Evolutionary conservation across 345 rosid species (phyloP).

Genomic region (Gossypium ekmanianum): DNA sequence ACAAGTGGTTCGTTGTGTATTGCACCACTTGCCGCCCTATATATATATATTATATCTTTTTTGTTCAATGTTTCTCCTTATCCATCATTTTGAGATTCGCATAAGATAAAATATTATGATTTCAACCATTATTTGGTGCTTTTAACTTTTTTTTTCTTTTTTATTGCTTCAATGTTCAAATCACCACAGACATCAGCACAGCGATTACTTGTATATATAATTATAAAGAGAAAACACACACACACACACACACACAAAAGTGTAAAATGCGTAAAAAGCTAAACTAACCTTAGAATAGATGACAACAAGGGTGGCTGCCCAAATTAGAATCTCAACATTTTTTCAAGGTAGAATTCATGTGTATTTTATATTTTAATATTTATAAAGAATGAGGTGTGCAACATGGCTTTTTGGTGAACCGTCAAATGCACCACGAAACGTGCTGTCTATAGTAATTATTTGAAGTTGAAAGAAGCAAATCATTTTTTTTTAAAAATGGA

Average conservation of each 20-base stretch:
- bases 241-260: not conserved
- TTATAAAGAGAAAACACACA: not conserved
- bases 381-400: not conserved
- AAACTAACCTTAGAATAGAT: conserved; percentile 3
- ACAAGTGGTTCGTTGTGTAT: not conserved
- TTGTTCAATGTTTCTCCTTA: not conserved
- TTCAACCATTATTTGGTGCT: not conserved
- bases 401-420: not conserved
- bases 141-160: not conserved
- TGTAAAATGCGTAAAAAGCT: not conserved
- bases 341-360: not conserved
- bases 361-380: not conserved
- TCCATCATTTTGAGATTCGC: not conserved
- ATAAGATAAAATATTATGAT: not conserved
- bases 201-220: not conserved
- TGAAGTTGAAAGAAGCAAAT: not conserved
- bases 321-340: not conserved
- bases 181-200: not conserved
- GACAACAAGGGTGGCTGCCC: not conserved
- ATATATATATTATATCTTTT: not conserved
- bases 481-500: not conserved
- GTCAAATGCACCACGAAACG: not conserved
- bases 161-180: conserved; percentile 5
- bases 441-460: conserved; percentile 10
- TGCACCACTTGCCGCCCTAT: conserved; percentile 12